Evolutionary conservation across 164 flowering plant species (phyloP).

Genomic region (Vitis amurensis): DNA sequence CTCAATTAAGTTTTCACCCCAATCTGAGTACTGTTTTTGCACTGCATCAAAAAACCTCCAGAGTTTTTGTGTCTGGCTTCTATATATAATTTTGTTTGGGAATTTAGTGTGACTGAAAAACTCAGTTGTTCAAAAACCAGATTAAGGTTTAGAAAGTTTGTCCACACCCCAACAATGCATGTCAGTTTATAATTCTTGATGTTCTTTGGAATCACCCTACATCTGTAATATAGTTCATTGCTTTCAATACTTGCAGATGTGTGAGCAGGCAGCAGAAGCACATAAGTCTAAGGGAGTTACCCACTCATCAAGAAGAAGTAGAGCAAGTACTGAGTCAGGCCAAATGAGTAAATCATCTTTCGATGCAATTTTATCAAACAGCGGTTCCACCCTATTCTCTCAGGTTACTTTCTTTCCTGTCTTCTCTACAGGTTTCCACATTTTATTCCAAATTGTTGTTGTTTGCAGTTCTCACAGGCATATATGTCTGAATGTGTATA

Average conservation of each 20-base stretch:
- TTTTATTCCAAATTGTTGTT: too few species aligned
- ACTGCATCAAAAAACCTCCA: background rate
- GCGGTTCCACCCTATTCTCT: slow-evolving; percentile 36
- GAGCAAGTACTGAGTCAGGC: slow-evolving; percentile 59
- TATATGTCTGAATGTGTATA: background rate
- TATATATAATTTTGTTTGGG: too few species aligned
- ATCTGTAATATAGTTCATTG: background rate
- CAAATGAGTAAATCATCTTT: slow-evolving; percentile 67
- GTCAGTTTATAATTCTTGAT: background rate
- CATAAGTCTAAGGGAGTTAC: slow-evolving; percentile 77
- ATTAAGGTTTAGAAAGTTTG: too few species aligned
- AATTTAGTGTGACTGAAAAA: too few species aligned
- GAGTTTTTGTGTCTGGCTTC: too few species aligned
- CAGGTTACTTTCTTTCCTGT: slow-evolving; percentile 46
- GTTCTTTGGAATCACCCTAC: background rate
- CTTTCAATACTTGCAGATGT: slow-evolving; percentile 56
- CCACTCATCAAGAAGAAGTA: slow-evolving; percentile 63
- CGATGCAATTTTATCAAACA: slow-evolving; percentile 70
- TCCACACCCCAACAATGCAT: too few species aligned
- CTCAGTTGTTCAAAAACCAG: too few species aligned
- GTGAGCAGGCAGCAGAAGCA: slow-evolving; percentile 96
- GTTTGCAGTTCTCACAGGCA: background rate
- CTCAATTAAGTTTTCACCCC: background rate
- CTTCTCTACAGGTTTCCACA: background rate
- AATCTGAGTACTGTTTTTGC: background rate